Percentiles rank a stretch among this genome's conserved stretches.
phyloP scores from a whole-genome alignment of 139 green algal genomes.

The Ostreobium quekettii region DNA sequence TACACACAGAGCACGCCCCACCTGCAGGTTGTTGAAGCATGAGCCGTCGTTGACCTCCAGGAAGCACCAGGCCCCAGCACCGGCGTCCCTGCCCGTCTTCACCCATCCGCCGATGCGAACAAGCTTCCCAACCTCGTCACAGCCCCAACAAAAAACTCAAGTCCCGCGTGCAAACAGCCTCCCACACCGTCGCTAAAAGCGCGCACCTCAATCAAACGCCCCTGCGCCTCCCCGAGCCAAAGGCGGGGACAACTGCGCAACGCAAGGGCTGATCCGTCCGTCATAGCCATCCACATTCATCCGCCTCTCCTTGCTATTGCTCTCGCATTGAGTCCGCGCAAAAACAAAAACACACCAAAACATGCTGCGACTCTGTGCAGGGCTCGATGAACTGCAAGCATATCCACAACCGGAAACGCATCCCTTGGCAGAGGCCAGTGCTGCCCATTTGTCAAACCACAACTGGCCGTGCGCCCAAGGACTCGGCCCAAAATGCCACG shows the following conservation, averaged over 20 bases:
- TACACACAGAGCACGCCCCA: no score
- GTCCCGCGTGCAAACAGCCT: neutral
- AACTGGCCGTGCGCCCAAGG: neutral
- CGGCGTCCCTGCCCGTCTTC: constrained; percentile 88
- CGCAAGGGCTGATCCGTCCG: neutral
- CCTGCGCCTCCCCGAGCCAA: neutral
- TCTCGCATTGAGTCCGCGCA: no score
- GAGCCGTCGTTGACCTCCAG: constrained; percentile 97
- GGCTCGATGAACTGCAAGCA: neutral
- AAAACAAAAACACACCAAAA: no score
- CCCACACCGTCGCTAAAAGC: neutral
- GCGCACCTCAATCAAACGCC: neutral
- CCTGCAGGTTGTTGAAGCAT: constrained; percentile 83
- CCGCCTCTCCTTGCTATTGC: no score
- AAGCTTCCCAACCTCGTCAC: constrained; percentile 53
- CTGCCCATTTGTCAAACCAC: neutral
- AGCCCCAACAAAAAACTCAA: neutral
- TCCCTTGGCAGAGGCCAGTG: neutral
- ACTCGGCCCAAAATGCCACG: neutral
- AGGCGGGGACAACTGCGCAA: neutral
- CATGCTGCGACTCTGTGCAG: neutral
- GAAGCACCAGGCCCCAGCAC: constrained; percentile 88
- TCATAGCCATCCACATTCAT: no score
- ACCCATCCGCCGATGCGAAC: constrained; percentile 93
- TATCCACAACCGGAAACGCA: neutral